Evolutionary conservation across 2,329 filamentous ascomycete species (phyloP).

Genomic region (Raffaelea arxii): DNA sequence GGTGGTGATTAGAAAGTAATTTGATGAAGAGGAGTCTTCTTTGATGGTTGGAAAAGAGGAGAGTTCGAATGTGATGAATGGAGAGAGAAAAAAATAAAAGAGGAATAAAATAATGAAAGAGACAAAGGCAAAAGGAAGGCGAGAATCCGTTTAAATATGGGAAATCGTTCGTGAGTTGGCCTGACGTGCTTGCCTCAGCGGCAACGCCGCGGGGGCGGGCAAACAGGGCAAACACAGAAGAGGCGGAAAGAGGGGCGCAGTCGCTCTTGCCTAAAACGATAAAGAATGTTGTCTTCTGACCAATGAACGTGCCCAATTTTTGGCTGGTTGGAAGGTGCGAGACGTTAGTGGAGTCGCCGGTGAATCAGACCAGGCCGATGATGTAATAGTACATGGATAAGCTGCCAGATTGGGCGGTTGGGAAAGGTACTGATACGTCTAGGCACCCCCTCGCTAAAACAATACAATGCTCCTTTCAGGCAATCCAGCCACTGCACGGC

Average conservation of each 20-base stretch:
- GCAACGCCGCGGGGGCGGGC: neutral
- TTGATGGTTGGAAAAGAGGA: conserved; percentile 1
- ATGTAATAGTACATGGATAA: conserved; percentile 1
- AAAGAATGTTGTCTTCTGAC: neutral
- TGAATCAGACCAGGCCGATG: conserved; percentile 6
- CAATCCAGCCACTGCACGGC: too few species aligned
- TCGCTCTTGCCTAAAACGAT: neutral
- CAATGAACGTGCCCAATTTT: conserved; percentile 5
- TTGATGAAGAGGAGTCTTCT: conserved; percentile 15
- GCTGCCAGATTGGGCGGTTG: too few species aligned
- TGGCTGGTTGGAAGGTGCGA: conserved; percentile 9
- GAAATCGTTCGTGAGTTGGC: conserved; percentile 8
- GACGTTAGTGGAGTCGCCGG: conserved; percentile 5
- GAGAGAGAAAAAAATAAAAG: conserved; percentile 14
- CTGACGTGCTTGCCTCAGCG: conserved; percentile 8
- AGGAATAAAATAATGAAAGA: conserved; percentile 7
- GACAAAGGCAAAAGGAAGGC: neutral
- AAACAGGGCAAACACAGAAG: too few species aligned
- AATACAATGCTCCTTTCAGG: too few species aligned
- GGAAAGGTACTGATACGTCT: too few species aligned
- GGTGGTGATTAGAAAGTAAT: conserved; percentile 13
- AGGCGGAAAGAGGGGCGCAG: conserved; percentile 9
- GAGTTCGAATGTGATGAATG: neutral
- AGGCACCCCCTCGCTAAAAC: too few species aligned
- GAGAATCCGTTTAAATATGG: conserved; percentile 5